Conservation (phyloP, 176 grass and related monocot species). For the Oryza longistaminata region DNA sequence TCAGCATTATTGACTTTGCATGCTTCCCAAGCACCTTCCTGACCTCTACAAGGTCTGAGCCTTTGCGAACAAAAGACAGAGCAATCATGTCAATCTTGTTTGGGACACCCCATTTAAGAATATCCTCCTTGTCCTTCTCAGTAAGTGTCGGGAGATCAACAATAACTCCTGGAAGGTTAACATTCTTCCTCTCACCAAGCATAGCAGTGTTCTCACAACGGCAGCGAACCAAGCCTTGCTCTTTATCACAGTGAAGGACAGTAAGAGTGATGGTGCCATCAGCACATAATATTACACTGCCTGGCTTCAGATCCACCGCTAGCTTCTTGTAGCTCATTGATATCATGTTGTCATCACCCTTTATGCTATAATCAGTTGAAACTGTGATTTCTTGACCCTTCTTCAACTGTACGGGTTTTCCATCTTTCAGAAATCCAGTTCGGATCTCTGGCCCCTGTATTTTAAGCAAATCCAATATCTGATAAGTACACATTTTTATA, state of each 20-base stretch:
- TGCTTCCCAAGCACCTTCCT: slow-evolving; percentile 68
- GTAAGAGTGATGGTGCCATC: slow-evolving; percentile 75
- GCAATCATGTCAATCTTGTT: slow-evolving; percentile 94
- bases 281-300: slow-evolving; percentile 69
- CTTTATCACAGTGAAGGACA: slow-evolving; percentile 58
- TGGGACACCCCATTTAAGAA: slow-evolving; percentile 76
- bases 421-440: slow-evolving; percentile 85
- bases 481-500: slow-evolving; percentile 4
- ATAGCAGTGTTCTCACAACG: slow-evolving; percentile 72
- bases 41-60: slow-evolving; percentile 73
- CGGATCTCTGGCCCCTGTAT: slow-evolving; percentile 81
- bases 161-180: slow-evolving; percentile 81
- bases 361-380: slow-evolving; percentile 71
- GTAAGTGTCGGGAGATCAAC: slow-evolving; percentile 88
- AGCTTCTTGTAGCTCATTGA: slow-evolving; percentile 92
- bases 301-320: slow-evolving; percentile 68
- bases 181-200: slow-evolving; percentile 91
- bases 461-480: slow-evolving; percentile 3
- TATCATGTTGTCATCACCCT: slow-evolving; percentile 66
- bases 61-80: slow-evolving; percentile 80
- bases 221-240: slow-evolving; percentile 59
- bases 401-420: slow-evolving; percentile 66
- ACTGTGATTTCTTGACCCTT: slow-evolving; percentile 76
- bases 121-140: slow-evolving; percentile 83
- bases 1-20: slow-evolving; percentile 79